A percentile compares a stretch with the other conserved stretches of the same genome.
Conservation (phyloP, 208 protist species). For the Trypanosoma avium region DNA sequence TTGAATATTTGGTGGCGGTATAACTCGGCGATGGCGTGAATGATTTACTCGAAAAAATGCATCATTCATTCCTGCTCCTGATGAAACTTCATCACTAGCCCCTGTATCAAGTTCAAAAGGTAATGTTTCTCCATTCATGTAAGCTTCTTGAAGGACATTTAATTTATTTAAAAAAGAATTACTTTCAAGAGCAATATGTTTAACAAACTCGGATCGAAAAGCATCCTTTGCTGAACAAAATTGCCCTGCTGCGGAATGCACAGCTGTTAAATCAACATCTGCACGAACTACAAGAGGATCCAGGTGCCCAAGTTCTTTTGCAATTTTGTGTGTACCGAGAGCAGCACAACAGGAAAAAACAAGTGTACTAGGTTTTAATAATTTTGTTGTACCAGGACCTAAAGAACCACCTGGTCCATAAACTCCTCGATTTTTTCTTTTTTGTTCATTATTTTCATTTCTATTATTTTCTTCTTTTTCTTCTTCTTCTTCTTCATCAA, state of each 20-base stretch:
- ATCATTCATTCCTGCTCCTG: no score
- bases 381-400: neutral
- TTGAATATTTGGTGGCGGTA: slow-evolving; percentile 3
- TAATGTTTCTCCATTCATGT: neutral
- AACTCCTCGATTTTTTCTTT: no score
- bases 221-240: neutral
- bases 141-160: slow-evolving; percentile 11
- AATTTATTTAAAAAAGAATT: slow-evolving; percentile 22
- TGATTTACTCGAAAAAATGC: neutral
- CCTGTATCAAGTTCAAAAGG: neutral
- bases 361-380: slow-evolving; percentile 39
- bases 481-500: slow-evolving; percentile 10
- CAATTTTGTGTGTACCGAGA: slow-evolving; percentile 49
- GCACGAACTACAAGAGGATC: slow-evolving; percentile 45
- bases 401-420: no score
- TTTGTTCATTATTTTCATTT: neutral
- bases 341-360: slow-evolving; percentile 65
- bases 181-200: slow-evolving; percentile 10
- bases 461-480: neutral
- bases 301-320: slow-evolving; percentile 44
- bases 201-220: slow-evolving; percentile 11
- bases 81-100: no score
- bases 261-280: slow-evolving; percentile 24
- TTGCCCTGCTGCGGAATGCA: slow-evolving; percentile 9
- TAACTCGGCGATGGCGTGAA: neutral